These are phyloP conservation scores for Thraustotheca clavata DNA, from an alignment of 352 stramenopile species.

Conservation along the genomic window DNA sequence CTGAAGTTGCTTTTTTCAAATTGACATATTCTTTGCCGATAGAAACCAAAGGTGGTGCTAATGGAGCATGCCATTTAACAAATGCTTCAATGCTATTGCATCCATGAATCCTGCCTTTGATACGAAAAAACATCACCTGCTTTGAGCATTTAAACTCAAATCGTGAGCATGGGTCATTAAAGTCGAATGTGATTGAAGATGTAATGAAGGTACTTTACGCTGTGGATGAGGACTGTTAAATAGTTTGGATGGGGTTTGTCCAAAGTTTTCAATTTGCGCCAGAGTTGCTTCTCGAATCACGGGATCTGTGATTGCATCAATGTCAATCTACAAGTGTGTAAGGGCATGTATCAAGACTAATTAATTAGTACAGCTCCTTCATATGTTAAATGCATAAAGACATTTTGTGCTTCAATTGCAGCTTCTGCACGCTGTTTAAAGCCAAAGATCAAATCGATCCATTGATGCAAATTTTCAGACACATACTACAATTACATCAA, in stretches of 20 bases:
- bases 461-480: slow-evolving; percentile 95
- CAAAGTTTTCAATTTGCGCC: slow-evolving; percentile 42
- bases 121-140: slow-evolving; percentile 16
- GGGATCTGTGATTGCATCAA: slow-evolving; percentile 25
- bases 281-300: slow-evolving; percentile 31
- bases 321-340: slow-evolving; percentile 13
- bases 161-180: slow-evolving; percentile 15
- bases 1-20: slow-evolving; percentile 40
- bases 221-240: slow-evolving; percentile 34
- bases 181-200: slow-evolving; percentile 1
- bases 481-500: slow-evolving; percentile 91
- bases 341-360: slow-evolving; percentile 2
- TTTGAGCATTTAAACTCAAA: slow-evolving; percentile 10
- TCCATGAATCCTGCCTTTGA: slow-evolving; percentile 16
- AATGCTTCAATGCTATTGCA: slow-evolving; percentile 53
- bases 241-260: slow-evolving; percentile 41
- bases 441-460: slow-evolving; percentile 99
- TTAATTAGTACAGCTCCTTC: slow-evolving; percentile 22
- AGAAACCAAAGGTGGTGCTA: slow-evolving; percentile 53
- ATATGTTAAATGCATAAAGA: slow-evolving; percentile 61
- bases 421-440: slow-evolving; percentile 91
- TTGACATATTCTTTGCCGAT: slow-evolving; percentile 76
- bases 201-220: slow-evolving; percentile 21
- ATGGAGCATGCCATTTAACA: slow-evolving; percentile 64
- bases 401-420: slow-evolving; percentile 86